Base-by-base conservation (phyloP, 2,329 filamentous ascomycete species). In the Botrytis tulipae region DNA sequence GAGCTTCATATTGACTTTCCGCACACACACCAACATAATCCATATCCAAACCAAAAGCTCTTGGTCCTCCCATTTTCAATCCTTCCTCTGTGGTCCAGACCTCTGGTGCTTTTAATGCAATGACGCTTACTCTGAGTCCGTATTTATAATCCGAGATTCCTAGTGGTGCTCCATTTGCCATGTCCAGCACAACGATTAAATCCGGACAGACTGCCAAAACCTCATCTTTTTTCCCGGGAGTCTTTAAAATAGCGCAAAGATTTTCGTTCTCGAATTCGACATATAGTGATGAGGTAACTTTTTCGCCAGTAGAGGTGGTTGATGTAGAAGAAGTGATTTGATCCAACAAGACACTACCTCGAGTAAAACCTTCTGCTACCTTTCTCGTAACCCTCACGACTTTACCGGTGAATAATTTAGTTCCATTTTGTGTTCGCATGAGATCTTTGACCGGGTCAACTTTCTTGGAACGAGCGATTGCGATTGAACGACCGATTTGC, bases 401-500 rank as follows among this genome's bases (percentile, higher is more conserved):
- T 68, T 80, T 80, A 46, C 79, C 79, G 2, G 74, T 78, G 68
- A 79, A 80, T 59, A 80, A 73, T n/a, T 79, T 74, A 25, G 78
- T 59, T 29, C 79, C 79, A 22, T 77, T 76, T 71, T 80, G 76
- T n/a, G 76, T 73, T 46, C 66, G 42, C n/a, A 80, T 76, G 20
- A 80, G 77, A 16, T 75, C 70, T 44, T 74, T 70, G 35, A 80
- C 74, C 32, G 78, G 77, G 51, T 80, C 77, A 42, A 73, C 67
- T 71, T 80, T 80, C 14, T 76, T 71, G 40, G 76, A 77, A 46
- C 79, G 78, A 25, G 78, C 76, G 54, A 83, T 82, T 20, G 85
- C 86, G 40, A 91, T 88, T 10, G 87, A 88, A 6, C 89, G 84
- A 0, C 90, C 89, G 44, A 92, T 91, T 51, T 82, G 79, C 84